Conservation (phyloP, 495 filamentous ascomycete genomes). For the Neurospora intermedia region DNA sequence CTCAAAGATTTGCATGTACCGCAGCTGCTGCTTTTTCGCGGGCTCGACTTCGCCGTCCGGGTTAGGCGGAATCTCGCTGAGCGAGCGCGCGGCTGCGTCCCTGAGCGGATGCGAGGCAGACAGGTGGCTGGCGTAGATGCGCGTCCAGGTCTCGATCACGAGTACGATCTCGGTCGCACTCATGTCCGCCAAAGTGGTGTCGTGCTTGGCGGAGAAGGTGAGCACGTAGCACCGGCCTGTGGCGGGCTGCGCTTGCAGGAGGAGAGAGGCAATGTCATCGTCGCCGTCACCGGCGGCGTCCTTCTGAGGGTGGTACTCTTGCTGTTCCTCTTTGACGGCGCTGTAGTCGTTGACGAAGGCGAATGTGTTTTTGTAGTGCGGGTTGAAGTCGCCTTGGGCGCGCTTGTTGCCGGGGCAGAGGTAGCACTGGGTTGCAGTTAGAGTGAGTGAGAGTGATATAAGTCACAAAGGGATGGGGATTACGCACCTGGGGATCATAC, state of each 20-base stretch:
- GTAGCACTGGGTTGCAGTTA: constrained; percentile 51
- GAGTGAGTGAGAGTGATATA: background rate
- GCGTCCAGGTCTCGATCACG: constrained; percentile 76
- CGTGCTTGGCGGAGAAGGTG: constrained; percentile 81
- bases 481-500: constrained; percentile 61
- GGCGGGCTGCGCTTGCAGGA: constrained; percentile 75
- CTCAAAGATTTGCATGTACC: constrained; percentile 99
- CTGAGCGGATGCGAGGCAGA: constrained; percentile 60
- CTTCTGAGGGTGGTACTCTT: constrained; percentile 29
- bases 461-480: background rate
- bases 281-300: constrained; percentile 1
- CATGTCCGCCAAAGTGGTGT: constrained; percentile 86
- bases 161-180: constrained; percentile 55
- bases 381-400: constrained; percentile 84
- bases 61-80: constrained; percentile 29
- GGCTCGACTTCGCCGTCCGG: constrained; percentile 31
- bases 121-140: constrained; percentile 74
- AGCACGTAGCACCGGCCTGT: constrained; percentile 97
- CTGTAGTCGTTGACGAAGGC: constrained; percentile 98
- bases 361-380: constrained; percentile 76
- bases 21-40: constrained; percentile 62
- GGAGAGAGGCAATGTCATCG: constrained; percentile 56
- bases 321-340: constrained; percentile 90
- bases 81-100: constrained; percentile 19
- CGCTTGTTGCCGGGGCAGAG: constrained; percentile 91